These are phyloP conservation scores for Sporothrix globosa DNA, from an alignment of 2,329 filamentous ascomycete genomes.

Conservation along the genomic window DNA sequence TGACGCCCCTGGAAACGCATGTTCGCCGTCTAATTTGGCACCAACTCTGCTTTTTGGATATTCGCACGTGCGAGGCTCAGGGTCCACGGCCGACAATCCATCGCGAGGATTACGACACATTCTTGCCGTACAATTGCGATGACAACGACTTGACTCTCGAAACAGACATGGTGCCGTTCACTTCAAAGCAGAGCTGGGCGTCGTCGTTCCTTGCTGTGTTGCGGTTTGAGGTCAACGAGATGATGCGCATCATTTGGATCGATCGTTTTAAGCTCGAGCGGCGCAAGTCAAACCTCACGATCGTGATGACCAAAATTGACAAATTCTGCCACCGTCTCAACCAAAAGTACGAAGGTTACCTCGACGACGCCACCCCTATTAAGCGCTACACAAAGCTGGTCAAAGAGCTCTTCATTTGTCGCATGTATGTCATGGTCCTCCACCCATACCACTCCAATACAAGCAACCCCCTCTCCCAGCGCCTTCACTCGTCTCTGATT, in stretches of 20 bases:
- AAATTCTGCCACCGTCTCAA: slow-evolving; percentile 67
- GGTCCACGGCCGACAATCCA: slow-evolving; percentile 72
- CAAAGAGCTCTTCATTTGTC: slow-evolving; percentile 65
- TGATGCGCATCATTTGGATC: slow-evolving; percentile 71
- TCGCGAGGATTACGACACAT: slow-evolving; percentile 75
- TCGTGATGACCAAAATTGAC: slow-evolving; percentile 69
- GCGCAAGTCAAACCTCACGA: slow-evolving; percentile 63
- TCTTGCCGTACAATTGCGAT: slow-evolving; percentile 70
- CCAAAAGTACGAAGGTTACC: slow-evolving; percentile 65
- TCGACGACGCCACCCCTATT: slow-evolving; percentile 62
- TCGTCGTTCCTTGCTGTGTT: slow-evolving; percentile 69
- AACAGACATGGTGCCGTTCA: slow-evolving; percentile 49
- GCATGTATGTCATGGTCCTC: slow-evolving; percentile 68
- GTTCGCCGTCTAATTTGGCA: slow-evolving; percentile 75
- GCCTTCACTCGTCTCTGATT: slow-evolving; percentile 66
- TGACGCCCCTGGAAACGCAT: slow-evolving; percentile 70
- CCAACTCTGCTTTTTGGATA: slow-evolving; percentile 75
- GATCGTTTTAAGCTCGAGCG: slow-evolving; percentile 68
- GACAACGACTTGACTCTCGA: slow-evolving; percentile 62
- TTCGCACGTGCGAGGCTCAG: slow-evolving; percentile 73
- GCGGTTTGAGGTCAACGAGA: slow-evolving; percentile 72
- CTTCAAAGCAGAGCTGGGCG: slow-evolving; percentile 58
- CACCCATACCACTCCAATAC: slow-evolving; percentile 65
- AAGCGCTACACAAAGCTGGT: slow-evolving; percentile 67
- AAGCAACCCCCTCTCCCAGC: slow-evolving; percentile 58